phyloP scores from a whole-genome alignment of 139 green algal genomes.

The Chlorella ohadii region DNA sequence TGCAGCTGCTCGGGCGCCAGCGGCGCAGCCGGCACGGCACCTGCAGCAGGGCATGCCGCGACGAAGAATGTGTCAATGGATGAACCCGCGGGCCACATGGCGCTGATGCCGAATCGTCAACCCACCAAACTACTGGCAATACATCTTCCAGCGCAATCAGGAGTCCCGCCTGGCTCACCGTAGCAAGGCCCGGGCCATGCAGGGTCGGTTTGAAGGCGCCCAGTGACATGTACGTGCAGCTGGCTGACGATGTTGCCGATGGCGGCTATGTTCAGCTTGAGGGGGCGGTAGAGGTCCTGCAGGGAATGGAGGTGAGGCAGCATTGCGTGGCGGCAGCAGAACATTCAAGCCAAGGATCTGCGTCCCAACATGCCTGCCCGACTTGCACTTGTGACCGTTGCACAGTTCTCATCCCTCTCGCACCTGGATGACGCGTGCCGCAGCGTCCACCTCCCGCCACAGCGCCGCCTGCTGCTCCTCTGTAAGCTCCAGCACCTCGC shows the following conservation, averaged over 20 bases:
- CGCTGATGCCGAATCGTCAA: no score
- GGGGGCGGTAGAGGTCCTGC: constrained; percentile 26
- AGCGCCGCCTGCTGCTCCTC: constrained; percentile 14
- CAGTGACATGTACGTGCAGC: constrained; percentile 43
- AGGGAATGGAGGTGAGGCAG: no score
- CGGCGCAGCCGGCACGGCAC: not conserved
- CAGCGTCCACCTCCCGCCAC: constrained; percentile 29
- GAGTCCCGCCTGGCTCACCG: constrained; percentile 4
- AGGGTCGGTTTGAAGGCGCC: constrained; percentile 18
- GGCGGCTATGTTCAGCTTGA: constrained; percentile 38
- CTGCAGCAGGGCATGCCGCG: no score
- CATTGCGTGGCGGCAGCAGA: not conserved
- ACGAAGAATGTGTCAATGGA: no score
- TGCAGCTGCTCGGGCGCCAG: not conserved
- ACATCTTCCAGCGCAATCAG: no score
- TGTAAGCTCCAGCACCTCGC: constrained; percentile 30
- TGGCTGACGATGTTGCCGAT: constrained; percentile 42
- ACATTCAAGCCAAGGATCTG: no score
- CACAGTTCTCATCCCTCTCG: not conserved
- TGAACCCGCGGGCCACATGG: no score
- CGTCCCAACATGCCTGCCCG: no score
- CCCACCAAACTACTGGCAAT: no score
- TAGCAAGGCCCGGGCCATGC: constrained; percentile 44
- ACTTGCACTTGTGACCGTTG: no score
- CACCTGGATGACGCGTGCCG: constrained; percentile 21